Conservation (phyloP, 1,284 basidiomycete species). For the Naganishia albida region DNA sequence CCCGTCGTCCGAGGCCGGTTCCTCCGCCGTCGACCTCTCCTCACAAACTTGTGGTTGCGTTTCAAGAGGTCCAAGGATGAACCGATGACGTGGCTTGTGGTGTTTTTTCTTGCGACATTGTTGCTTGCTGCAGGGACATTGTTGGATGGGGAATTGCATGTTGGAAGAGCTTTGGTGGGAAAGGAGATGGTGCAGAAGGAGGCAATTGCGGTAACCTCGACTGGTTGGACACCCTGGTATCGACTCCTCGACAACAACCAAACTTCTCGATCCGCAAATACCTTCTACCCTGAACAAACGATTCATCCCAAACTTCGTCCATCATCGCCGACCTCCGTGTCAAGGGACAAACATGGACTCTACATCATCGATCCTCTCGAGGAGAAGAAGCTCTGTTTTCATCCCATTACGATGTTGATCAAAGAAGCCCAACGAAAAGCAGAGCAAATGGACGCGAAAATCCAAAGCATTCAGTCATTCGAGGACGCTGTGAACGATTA, state of each 20-base stretch:
- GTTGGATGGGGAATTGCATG: neutral
- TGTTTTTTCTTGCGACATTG: neutral
- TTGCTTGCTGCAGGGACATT: slow-evolving; percentile 1
- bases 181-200: neutral
- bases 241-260: neutral
- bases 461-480: slow-evolving; percentile 36
- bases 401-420: slow-evolving; percentile 46
- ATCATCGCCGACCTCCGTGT: neutral
- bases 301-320: slow-evolving; percentile 5
- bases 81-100: slow-evolving; percentile 9
- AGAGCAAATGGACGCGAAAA: slow-evolving; percentile 37
- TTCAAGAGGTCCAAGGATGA: neutral
- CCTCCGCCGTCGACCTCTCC: neutral
- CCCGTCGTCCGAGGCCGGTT: neutral
- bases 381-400: slow-evolving; percentile 24
- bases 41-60: neutral
- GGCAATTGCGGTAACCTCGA: neutral
- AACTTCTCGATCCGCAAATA: neutral
- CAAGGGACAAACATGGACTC: slow-evolving; percentile 3
- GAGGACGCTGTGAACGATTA: slow-evolving; percentile 46
- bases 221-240: neutral
- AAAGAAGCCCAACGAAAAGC: slow-evolving; percentile 38
- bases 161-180: neutral
- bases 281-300: neutral
- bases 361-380: neutral